A percentile compares a stretch with the other conserved stretches of the same genome.
Conservation (phyloP, 352 stramenopile genomes). For the Blastocystis hominis region DNA sequence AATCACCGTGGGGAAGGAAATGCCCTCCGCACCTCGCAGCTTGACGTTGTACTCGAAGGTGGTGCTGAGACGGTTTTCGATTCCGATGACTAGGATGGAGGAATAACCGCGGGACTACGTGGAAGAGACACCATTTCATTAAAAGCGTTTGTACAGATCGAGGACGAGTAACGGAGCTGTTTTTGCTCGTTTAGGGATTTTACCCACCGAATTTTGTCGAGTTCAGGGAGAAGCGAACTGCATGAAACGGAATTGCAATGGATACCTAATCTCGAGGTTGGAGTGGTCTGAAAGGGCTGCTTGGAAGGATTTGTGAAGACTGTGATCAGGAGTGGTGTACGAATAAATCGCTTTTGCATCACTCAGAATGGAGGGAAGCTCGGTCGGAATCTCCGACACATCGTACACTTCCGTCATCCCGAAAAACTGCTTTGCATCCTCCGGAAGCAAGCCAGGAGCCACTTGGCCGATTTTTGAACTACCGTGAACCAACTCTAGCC, state of each 20-base stretch:
- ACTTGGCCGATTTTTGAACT: conserved; percentile 30
- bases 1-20: conserved; percentile 25
- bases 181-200: conserved; percentile 55
- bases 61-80: conserved; percentile 38
- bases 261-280: neutral
- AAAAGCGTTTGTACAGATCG: conserved; percentile 38
- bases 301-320: neutral
- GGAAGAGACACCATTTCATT: conserved; percentile 19
- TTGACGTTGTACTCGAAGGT: conserved; percentile 43
- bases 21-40: conserved; percentile 15
- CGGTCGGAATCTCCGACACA: neutral
- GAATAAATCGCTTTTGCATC: neutral
- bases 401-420: conserved; percentile 35
- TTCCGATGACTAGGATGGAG: conserved; percentile 31
- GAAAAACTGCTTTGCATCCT: conserved; percentile 52
- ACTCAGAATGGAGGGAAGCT: neutral
- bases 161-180: conserved; percentile 9
- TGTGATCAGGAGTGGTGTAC: neutral
- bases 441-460: neutral
- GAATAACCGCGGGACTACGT: neutral
- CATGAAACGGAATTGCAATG: neutral
- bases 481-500: neutral
- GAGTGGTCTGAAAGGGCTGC: neutral
- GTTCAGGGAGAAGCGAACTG: conserved; percentile 22
- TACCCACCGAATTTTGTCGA: conserved; percentile 50